Evolutionary conservation across 352 stramenopile genomes (phyloP).

Genomic region (Phytophthora pseudosyringae): DNA sequence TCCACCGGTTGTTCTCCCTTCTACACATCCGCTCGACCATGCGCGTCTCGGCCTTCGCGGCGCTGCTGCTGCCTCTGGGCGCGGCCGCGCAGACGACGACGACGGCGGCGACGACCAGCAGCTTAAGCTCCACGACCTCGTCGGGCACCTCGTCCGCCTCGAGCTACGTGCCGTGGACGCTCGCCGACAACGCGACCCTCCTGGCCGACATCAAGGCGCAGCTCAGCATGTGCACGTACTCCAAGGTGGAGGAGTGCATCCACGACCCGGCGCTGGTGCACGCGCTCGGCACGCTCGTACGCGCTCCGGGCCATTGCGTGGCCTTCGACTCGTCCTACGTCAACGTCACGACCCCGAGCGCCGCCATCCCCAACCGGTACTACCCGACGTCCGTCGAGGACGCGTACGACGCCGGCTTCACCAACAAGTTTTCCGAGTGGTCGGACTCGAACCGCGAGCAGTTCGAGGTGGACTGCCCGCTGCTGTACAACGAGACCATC

Average conservation of each 20-base stretch:
- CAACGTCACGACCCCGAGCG: constrained; percentile 35
- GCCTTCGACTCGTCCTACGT: constrained; percentile 61
- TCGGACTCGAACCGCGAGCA: constrained; percentile 54
- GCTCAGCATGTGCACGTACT: constrained; percentile 68
- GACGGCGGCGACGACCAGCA: constrained; percentile 11
- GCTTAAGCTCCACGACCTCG: constrained; percentile 5
- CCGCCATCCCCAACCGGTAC: constrained; percentile 62
- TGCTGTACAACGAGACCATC: constrained; percentile 68
- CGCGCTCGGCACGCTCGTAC: constrained; percentile 49
- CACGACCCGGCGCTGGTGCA: constrained; percentile 40
- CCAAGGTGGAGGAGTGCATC: constrained; percentile 63
- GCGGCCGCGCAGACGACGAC: constrained; percentile 12
- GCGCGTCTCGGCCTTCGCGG: constrained; percentile 15
- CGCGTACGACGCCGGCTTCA: constrained; percentile 51
- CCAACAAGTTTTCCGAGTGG: constrained; percentile 75
- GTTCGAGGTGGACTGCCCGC: constrained; percentile 66
- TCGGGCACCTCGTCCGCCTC: constrained; percentile 25
- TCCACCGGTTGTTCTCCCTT: constrained; percentile 17
- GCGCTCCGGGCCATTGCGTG: constrained; percentile 50
- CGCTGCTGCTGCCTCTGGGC: constrained; percentile 27
- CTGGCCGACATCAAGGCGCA: constrained; percentile 38
- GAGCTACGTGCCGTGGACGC: constrained; percentile 44
- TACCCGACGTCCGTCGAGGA: constrained; percentile 55
- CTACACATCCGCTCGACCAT: constrained; percentile 16
- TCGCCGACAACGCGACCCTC: constrained; percentile 47